phyloP scores from a whole-genome alignment of 108 stramenopile species.

The Skeletonema menzelii region DNA sequence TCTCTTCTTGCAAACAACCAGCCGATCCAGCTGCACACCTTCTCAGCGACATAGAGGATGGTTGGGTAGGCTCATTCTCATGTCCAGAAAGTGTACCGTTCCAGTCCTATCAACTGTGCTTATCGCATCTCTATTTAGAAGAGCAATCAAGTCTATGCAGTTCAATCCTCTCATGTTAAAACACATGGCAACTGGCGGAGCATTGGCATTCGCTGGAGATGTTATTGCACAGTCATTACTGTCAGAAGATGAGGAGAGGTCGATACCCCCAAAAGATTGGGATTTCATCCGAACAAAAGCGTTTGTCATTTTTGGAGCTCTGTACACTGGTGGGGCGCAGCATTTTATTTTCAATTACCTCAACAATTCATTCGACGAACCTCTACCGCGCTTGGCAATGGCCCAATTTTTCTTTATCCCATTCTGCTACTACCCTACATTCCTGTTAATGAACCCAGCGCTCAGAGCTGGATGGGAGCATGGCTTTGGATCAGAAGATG shows the following conservation, averaged over 20 bases:
- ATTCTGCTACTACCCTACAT: conserved; percentile 17
- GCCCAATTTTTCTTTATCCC: conserved; percentile 19
- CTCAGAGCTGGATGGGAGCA: conserved; percentile 10
- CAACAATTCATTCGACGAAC: conserved; percentile 2
- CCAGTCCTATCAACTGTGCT: too few relatives aligned
- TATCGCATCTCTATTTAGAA: too few relatives aligned
- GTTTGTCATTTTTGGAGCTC: conserved; percentile 7
- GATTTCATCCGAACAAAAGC: conserved; percentile 7
- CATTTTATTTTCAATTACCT: conserved; percentile 9
- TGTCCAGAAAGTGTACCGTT: too few relatives aligned
- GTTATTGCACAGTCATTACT: conserved; percentile 8
- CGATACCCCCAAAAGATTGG: conserved; percentile 6
- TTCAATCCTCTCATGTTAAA: neutral
- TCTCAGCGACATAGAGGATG: too few relatives aligned
- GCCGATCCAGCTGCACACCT: too few relatives aligned
- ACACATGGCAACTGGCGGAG: conserved; percentile 9
- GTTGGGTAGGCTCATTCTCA: too few relatives aligned
- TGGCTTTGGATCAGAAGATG: conserved; percentile 8
- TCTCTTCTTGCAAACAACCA: too few relatives aligned
- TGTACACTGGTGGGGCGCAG: conserved; percentile 16
- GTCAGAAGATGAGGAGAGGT: neutral
- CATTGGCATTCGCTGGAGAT: conserved; percentile 3
- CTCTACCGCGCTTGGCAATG: neutral
- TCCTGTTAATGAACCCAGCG: conserved; percentile 6
- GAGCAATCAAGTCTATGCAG: too few relatives aligned